Conservation (phyloP, 2,329 filamentous ascomycete species). For the Dothideomycetes sp. region DNA sequence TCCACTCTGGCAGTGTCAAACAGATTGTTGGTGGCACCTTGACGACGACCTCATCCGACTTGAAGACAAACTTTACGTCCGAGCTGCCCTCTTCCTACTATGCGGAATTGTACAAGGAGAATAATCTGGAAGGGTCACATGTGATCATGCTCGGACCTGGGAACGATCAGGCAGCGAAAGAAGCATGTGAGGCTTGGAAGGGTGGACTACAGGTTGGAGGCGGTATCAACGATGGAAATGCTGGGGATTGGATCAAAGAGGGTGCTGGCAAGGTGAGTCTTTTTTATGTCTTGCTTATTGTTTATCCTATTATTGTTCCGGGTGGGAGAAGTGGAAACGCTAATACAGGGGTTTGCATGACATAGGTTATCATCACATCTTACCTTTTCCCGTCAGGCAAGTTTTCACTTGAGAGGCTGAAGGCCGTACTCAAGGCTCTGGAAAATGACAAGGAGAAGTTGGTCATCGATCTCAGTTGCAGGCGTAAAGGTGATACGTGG, state of each 20-base stretch:
- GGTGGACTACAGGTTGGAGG: slow-evolving; percentile 79
- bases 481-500: slow-evolving; percentile 68
- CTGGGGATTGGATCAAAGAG: slow-evolving; percentile 71
- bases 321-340: too few relatives aligned
- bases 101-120: slow-evolving; percentile 68
- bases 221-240: slow-evolving; percentile 83
- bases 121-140: slow-evolving; percentile 69
- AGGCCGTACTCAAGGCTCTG: slow-evolving; percentile 63
- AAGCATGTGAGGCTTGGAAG: slow-evolving; percentile 72
- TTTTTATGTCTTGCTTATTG: background rate
- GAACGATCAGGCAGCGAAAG: slow-evolving; percentile 69
- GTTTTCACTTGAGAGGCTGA: slow-evolving; percentile 69
- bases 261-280: slow-evolving; percentile 74
- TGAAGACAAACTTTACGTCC: slow-evolving; percentile 91
- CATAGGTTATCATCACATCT: slow-evolving; percentile 92
- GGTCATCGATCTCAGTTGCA: slow-evolving; percentile 91
- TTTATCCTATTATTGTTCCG: slow-evolving; percentile 15
- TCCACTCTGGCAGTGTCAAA: slow-evolving; percentile 95
- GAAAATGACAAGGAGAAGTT: slow-evolving; percentile 68
- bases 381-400: slow-evolving; percentile 78
- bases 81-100: slow-evolving; percentile 73
- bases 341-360: too few relatives aligned
- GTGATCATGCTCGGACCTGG: slow-evolving; percentile 93
- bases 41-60: slow-evolving; percentile 38
- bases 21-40: slow-evolving; percentile 96